These are phyloP conservation scores for Curvularia lunata DNA, from an alignment of 2,329 filamentous ascomycete genomes.

Conservation along the genomic window DNA sequence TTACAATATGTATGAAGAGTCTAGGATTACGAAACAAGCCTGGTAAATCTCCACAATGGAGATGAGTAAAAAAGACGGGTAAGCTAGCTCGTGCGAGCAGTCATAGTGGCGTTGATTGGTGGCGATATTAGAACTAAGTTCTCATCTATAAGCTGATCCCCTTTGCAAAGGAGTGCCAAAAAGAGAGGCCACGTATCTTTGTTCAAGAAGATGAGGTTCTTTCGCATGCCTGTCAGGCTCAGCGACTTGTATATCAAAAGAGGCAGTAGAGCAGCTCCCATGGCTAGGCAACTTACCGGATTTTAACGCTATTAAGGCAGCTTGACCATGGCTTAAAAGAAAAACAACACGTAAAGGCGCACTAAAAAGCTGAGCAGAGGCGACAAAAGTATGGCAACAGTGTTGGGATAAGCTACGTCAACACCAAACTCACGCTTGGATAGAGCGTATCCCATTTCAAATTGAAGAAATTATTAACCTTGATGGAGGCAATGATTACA, in stretches of 20 bases:
- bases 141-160: slow-evolving; percentile 6
- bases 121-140: slow-evolving; percentile 8
- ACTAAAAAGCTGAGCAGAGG: too few relatives aligned
- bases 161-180: slow-evolving; percentile 17
- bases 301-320: too few relatives aligned
- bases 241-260: neutral
- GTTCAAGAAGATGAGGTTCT: slow-evolving; percentile 19
- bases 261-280: neutral
- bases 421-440: too few relatives aligned
- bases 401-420: too few relatives aligned
- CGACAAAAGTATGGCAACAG: too few relatives aligned
- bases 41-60: slow-evolving; percentile 4
- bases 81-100: neutral
- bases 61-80: slow-evolving; percentile 3
- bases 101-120: slow-evolving; percentile 13
- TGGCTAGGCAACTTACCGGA: too few relatives aligned
- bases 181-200: slow-evolving; percentile 10
- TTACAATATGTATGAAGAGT: slow-evolving; percentile 3
- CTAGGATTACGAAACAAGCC: slow-evolving; percentile 9
- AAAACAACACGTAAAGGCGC: too few relatives aligned
- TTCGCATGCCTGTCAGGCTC: neutral
- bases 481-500: too few relatives aligned
- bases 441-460: too few relatives aligned
- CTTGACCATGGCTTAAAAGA: too few relatives aligned
- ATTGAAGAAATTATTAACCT: too few relatives aligned